Conservation (phyloP, 2,329 filamentous ascomycete genomes). For the Aspergillus japonicus region DNA sequence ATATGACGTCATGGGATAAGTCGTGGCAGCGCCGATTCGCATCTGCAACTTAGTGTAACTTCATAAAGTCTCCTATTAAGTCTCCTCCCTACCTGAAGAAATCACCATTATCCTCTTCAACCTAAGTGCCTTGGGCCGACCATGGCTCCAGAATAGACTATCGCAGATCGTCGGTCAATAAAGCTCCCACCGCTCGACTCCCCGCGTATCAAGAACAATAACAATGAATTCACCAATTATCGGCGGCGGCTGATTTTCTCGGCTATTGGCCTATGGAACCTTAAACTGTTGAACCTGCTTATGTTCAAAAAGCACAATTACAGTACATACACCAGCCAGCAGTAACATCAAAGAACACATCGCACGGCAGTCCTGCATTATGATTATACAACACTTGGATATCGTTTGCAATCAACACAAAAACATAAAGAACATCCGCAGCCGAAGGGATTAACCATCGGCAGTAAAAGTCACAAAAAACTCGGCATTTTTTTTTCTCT, state of each 20-base stretch:
- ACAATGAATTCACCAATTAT: background rate
- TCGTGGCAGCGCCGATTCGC: background rate
- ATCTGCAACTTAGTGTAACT: no score
- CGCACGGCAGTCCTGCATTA: background rate
- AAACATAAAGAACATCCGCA: background rate
- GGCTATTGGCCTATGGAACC: background rate
- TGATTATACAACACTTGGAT: background rate
- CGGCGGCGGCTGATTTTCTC: background rate
- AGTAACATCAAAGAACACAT: background rate
- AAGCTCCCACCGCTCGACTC: no score
- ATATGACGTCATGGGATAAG: background rate
- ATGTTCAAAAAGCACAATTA: background rate
- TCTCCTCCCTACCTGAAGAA: no score
- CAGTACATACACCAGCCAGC: background rate
- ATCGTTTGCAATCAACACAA: background rate
- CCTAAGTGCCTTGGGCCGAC: background rate
- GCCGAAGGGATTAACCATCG: background rate
- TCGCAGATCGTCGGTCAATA: no score
- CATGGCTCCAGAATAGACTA: background rate
- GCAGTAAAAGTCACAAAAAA: no score
- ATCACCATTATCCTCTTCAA: no score
- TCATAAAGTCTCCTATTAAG: no score
- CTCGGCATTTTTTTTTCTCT: no score
- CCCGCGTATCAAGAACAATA: no score
- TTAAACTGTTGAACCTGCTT: background rate